Evolutionary conservation across 805 yeast species (phyloP), one percentile per base, ranked within the genome.

Genomic region (Millerozyma miso): DNA sequence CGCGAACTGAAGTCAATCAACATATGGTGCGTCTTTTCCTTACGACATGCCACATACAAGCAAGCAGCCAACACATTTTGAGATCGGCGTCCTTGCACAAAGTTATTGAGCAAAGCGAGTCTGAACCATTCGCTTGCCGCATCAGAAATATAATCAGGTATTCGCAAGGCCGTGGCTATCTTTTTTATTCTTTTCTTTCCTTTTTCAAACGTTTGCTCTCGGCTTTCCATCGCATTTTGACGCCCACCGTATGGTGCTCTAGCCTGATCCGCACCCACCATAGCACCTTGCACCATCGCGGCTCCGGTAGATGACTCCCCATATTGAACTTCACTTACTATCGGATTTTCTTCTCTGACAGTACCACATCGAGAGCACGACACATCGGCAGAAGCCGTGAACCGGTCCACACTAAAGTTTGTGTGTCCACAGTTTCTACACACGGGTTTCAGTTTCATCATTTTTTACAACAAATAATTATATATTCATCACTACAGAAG

Each of bases 1-100:
- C 91, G 71, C 35, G 96, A 86, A 13, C 95, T 85, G 59, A 93
- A 93, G 66, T 93, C 99, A 54, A 93, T 90, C 53, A 93, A 74
- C 96, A 93, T 89, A 59, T 91, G 97, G 53, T 85, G 93, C 0
- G 98, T 90, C 60, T 80, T 78, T 55, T 85, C 91, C 59, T 83
- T 84, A 57, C 99, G 81, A 63, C 99, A 93, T 0, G 98, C 96
- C 38, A 93, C 80, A 59, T 93, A 93, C 29, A 93, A 73, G 66
- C 99, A 93, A 0, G 98, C 89, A 0, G 97, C 95, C 42, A 90
- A 81, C 3, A 93, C 98, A 58, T 91, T 90, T 59, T 90, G 97
- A 2, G 97, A 88, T 48, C 93, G 70, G 54, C 99, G 76, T n/a
- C 99, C 99, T 62, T 91, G 96, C 18, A 93, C 98, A 60, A 93